These are phyloP conservation scores for Pseudogymnoascus sp. DNA, from an alignment of 2,329 filamentous ascomycete species.

Conservation along the genomic window DNA sequence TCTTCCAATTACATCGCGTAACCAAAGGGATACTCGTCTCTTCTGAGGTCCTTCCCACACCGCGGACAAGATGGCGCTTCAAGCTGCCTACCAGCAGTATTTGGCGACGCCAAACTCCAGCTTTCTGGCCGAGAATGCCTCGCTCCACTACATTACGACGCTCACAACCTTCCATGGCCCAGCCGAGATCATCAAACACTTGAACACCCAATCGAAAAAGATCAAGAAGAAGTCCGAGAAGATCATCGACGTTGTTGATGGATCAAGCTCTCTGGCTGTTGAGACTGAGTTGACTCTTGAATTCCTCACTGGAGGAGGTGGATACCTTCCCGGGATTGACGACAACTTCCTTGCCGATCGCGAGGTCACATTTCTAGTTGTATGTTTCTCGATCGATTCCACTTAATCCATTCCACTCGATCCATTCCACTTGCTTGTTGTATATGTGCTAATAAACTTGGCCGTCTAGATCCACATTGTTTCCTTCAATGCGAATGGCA, in stretches of 20 bases:
- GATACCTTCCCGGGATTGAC: conserved; percentile 81
- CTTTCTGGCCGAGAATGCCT: conserved; percentile 55
- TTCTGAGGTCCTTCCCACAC: background rate
- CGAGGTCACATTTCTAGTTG: conserved; percentile 70
- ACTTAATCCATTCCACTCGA: no score
- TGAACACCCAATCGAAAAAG: conserved; percentile 61
- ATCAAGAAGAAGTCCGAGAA: conserved; percentile 79
- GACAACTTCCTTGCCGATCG: conserved; percentile 90
- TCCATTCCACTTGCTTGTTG: background rate
- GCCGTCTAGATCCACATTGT: conserved; percentile 71
- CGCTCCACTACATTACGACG: conserved; percentile 84
- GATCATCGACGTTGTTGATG: conserved; percentile 66
- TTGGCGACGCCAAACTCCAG: conserved; percentile 57
- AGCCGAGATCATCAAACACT: conserved; percentile 74
- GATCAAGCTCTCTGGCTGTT: conserved; percentile 57
- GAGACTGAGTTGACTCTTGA: conserved; percentile 79
- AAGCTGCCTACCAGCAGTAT: conserved; percentile 61
- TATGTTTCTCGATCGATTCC: conserved; percentile 40
- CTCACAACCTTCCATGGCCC: conserved; percentile 65
- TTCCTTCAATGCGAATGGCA: conserved; percentile 65
- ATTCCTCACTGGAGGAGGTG: conserved; percentile 72
- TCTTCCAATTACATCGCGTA: background rate
- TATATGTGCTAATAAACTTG: conserved; percentile 14
- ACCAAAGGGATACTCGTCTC: background rate
- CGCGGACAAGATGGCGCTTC: conserved; percentile 38